Evolutionary conservation across 2,329 filamentous ascomycete species (phyloP).

Genomic region (Epicoccum nigrum): DNA sequence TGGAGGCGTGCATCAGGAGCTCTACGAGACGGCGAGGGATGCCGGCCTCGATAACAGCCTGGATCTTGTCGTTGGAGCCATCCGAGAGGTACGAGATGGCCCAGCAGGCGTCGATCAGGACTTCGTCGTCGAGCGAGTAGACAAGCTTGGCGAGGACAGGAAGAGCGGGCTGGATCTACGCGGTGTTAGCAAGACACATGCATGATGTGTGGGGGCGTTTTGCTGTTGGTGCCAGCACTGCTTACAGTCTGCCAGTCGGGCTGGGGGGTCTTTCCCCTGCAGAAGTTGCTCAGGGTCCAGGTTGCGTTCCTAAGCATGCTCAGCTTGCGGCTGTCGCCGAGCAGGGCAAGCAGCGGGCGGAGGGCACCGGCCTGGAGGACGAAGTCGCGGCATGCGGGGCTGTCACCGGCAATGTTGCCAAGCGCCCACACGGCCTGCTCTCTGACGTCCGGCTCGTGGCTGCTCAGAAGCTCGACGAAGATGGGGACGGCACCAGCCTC

Average conservation of each 20-base stretch:
- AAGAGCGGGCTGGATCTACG: slow-evolving; percentile 88
- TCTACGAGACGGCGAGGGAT: slow-evolving; percentile 96
- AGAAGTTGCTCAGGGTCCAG: slow-evolving; percentile 99
- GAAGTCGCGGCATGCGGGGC: slow-evolving; percentile 95
- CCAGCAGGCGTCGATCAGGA: slow-evolving; percentile 99
- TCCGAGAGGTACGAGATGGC: slow-evolving; percentile 98
- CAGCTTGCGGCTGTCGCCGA: slow-evolving; percentile 96
- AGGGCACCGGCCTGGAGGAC: slow-evolving; percentile 90
- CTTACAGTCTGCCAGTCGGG: slow-evolving; percentile 95
- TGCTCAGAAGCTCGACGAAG: slow-evolving; percentile 93
- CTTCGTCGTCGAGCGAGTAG: slow-evolving; percentile 97
- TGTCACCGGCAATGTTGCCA: slow-evolving; percentile 98
- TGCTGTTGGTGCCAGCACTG: too few species aligned
- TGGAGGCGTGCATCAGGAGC: slow-evolving; percentile 96
- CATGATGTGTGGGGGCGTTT: neutral
- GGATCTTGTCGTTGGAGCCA: slow-evolving; percentile 98
- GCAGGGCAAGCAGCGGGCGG: slow-evolving; percentile 83
- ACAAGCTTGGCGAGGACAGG: slow-evolving; percentile 96
- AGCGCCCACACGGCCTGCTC: slow-evolving; percentile 99
- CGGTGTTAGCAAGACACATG: slow-evolving; percentile 9
- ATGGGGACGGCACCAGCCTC: slow-evolving; percentile 98
- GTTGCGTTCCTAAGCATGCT: slow-evolving; percentile 99
- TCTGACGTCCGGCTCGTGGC: slow-evolving; percentile 95
- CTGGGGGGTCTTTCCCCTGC: slow-evolving; percentile 98
- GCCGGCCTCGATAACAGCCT: slow-evolving; percentile 97